These are phyloP conservation scores for Fusarium pilosicola DNA, from an alignment of 2,329 filamentous ascomycete genomes.

Conservation along the genomic window DNA sequence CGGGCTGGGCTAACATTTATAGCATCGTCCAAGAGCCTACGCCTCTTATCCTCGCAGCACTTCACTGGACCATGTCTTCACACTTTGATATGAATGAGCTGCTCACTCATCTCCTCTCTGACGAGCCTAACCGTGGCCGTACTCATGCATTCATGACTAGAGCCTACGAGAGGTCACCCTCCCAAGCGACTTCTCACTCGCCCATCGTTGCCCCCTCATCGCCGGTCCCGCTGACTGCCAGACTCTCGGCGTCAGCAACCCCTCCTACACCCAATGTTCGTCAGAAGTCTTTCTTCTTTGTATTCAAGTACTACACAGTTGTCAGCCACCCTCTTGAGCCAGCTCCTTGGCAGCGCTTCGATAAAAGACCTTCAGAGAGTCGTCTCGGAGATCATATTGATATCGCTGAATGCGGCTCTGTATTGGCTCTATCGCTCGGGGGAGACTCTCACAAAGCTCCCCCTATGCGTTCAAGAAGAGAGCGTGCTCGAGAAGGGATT, in stretches of 20 bases:
- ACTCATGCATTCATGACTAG: slow-evolving; percentile 61
- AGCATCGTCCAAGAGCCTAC: slow-evolving; percentile 70
- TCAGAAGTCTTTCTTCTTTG: slow-evolving; percentile 69
- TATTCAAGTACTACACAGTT: slow-evolving; percentile 73
- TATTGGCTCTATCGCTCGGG: slow-evolving; percentile 67
- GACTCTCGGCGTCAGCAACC: slow-evolving; percentile 14
- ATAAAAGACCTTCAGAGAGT: slow-evolving; percentile 55
- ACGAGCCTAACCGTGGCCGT: slow-evolving; percentile 55
- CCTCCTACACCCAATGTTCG: slow-evolving; percentile 56
- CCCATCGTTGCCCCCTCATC: slow-evolving; percentile 27
- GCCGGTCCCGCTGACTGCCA: slow-evolving; percentile 11
- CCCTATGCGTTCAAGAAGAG: slow-evolving; percentile 59
- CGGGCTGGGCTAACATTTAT: not conserved
- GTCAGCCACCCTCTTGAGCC: slow-evolving; percentile 65
- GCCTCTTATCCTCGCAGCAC: slow-evolving; percentile 66
- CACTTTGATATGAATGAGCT: slow-evolving; percentile 72
- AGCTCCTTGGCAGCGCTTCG: slow-evolving; percentile 68
- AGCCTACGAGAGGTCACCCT: slow-evolving; percentile 52
- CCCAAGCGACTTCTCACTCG: slow-evolving; percentile 19
- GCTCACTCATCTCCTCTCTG: slow-evolving; percentile 63
- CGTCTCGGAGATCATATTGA: slow-evolving; percentile 62
- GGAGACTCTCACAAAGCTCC: slow-evolving; percentile 62
- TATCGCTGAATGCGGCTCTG: slow-evolving; percentile 67
- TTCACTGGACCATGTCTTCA: slow-evolving; percentile 66
- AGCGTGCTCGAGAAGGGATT: slow-evolving; percentile 60